Base-by-base conservation (phyloP, 2,329 filamentous ascomycete species). In the Colletotrichum karsti region DNA sequence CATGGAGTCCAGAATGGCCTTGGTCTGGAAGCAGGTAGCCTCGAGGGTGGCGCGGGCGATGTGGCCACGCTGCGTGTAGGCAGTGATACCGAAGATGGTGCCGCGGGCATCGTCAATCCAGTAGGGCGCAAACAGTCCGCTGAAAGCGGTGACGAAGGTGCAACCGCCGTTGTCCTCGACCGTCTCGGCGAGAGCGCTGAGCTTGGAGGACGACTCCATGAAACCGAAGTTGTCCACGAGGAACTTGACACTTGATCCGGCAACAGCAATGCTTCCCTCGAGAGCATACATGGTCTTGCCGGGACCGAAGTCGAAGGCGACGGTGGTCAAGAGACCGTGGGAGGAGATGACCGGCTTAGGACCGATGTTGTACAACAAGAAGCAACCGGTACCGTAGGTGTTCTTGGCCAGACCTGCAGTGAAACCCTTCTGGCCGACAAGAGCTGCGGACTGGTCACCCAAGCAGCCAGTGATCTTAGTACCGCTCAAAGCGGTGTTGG, bases 331-430 rank as follows among this genome's bases (percentile, higher is more conserved):
- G 13, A 96, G 84, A 3, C 93, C 93, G 75, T 95, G 91, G 28
- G 84, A 89, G 0, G 93, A 95, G 65, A 95, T 90, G 62, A 95
- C 92, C 5, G 93, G 93, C 80, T 93, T 92, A 24, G 90, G 85
- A 24, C 93, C 93, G 13, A 94, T 91, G 75, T 96, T 95, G 81
- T 94, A 95, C 7, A 95, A 87, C 71, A 95, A 81, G 83, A 96
- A 96, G 78, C 93, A 95, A 22, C 93, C 93, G 1, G 93, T 95
- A 42, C 93, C 93, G 76, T 95, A 95, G 1, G 93, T 95, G 78
- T 95, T 95, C 84, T 95, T 95, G 55, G 93, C 93, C 63, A 87
- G 85, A 62, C 93, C 93, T 8, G 92, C 90, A 2, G 85, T 86
- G 78, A 95, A 95, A 2, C 90, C 92, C 77, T 92, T 91, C 75